phyloP scores from a whole-genome alignment of 2,329 filamentous ascomycete genomes.

The Raffaelea ambrosiae region DNA sequence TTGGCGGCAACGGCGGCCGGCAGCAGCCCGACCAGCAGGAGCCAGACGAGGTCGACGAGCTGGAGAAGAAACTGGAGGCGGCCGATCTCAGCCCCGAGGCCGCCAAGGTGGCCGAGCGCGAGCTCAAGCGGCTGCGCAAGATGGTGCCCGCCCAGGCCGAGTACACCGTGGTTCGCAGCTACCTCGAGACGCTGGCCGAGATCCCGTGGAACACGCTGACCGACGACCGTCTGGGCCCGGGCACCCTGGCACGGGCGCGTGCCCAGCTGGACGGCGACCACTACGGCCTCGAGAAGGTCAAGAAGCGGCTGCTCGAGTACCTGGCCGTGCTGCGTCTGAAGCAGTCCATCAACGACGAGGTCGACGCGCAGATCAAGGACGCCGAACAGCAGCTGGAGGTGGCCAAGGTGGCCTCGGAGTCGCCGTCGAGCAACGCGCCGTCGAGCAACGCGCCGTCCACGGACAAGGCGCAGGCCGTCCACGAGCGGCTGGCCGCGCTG shows the following conservation, averaged over 20 bases:
- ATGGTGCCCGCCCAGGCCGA: slow-evolving; percentile 96
- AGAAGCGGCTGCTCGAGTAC: slow-evolving; percentile 92
- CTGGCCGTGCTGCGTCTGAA: slow-evolving; percentile 93
- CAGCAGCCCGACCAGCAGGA: slow-evolving; percentile 46
- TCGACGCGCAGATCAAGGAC: slow-evolving; percentile 69
- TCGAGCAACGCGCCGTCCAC: too few relatives aligned
- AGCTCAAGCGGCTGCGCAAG: slow-evolving; percentile 80
- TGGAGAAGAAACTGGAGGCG: slow-evolving; percentile 78
- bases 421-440: slow-evolving; percentile 9
- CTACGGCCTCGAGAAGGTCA: slow-evolving; percentile 93
- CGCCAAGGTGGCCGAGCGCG: slow-evolving; percentile 80
- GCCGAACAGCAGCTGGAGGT: slow-evolving; percentile 49
- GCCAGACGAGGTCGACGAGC: slow-evolving; percentile 79
- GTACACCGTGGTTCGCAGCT: slow-evolving; percentile 87
- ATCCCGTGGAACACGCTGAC: slow-evolving; percentile 86
- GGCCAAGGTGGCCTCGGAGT: slow-evolving; percentile 30
- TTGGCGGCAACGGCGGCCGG: slow-evolving; percentile 10
- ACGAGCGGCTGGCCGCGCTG: slow-evolving; percentile 51
- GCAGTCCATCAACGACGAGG: slow-evolving; percentile 75
- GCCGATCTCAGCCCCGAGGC: slow-evolving; percentile 78
- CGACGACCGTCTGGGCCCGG: slow-evolving; percentile 73
- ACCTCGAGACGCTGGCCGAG: slow-evolving; percentile 86
- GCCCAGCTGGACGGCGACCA: slow-evolving; percentile 94
- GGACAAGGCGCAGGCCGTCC: slow-evolving; percentile 18
- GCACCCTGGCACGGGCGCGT: slow-evolving; percentile 69